A percentile compares a stretch with the other conserved stretches of the same genome.
phyloP scores from a whole-genome alignment of 345 rosid species.

The Aegle marmelos region DNA sequence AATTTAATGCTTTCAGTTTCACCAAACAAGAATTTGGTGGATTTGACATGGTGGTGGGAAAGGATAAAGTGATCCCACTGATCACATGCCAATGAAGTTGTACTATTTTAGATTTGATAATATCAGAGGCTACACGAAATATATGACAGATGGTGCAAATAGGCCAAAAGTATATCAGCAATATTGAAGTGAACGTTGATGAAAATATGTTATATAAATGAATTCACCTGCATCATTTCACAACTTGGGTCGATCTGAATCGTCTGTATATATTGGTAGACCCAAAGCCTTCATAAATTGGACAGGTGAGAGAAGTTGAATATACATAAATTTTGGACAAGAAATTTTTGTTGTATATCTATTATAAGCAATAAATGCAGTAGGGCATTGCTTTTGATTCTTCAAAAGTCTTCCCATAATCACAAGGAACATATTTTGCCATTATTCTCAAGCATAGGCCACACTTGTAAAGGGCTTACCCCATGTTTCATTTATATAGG shows the following conservation, averaged over 20 bases:
- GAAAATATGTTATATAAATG: no score
- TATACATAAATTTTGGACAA: constrained; percentile 7
- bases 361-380: background rate
- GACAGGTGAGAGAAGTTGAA: constrained; percentile 1
- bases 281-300: background rate
- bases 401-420: background rate
- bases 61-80: background rate
- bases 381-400: background rate
- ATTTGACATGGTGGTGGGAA: constrained; percentile 5
- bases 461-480: background rate
- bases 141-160: no score
- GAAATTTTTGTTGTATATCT: background rate
- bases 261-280: background rate
- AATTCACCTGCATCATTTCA: background rate
- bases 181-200: no score
- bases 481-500: background rate
- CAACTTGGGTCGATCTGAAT: background rate
- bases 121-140: background rate
- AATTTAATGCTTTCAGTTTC: constrained; percentile 1
- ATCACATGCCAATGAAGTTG: background rate
- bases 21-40: constrained; percentile 13
- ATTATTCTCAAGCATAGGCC: background rate
- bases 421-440: background rate
- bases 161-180: no score
- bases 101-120: background rate